Evolutionary conservation across 2,329 filamentous ascomycete genomes (phyloP), one percentile per base, ranked within the genome.

Genomic region (Penicillium sp.): DNA sequence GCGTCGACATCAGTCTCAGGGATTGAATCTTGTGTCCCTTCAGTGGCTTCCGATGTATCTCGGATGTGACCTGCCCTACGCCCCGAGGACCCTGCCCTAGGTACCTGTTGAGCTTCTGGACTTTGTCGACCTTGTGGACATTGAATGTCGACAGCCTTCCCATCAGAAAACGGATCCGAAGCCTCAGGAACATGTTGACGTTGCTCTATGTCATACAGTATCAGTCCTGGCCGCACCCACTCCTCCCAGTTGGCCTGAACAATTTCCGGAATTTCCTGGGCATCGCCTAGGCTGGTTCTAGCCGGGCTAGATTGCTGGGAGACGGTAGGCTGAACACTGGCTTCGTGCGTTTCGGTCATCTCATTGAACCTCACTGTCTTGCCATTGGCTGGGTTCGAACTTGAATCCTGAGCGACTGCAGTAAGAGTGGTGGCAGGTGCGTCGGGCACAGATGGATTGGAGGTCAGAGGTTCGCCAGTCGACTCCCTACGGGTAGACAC

Each of bases 271-370:
- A 55, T 49, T 6, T 57, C 60, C 40, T 62, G 66, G n/a, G 67
- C 67, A 3, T 67, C 63, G 37, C 62, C 59, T 37, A 56, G 68
- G 45, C 53, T 56, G n/a, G 72, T 63, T 29, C 68, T 73, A 12
- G 65, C 71, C n/a, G 52, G 51, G n/a, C 62, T 60, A 3, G 70
- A 71, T 27, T 60, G 54, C 16, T 62, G 60, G 11, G 70, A 71
- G 14, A 58, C 42, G 0, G 60, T 52, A 1, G 62, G 68, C 38
- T 65, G 62, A 36, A 63, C 62, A 50, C 70, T 72, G 30, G 63
- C 58, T 35, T 66, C 66, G 11, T 69, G 64, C 9, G 50, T 31
- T 19, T 50, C 38, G 4, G 62, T 54, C n/a, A 31, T 14, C 1
- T 16, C 18, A n/a, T 51, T 41, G 19, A 41, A 45, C 8, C 46